These are phyloP conservation scores for Arthrobotrys megalospora DNA, from an alignment of 2,329 filamentous ascomycete species.

Conservation along the genomic window DNA sequence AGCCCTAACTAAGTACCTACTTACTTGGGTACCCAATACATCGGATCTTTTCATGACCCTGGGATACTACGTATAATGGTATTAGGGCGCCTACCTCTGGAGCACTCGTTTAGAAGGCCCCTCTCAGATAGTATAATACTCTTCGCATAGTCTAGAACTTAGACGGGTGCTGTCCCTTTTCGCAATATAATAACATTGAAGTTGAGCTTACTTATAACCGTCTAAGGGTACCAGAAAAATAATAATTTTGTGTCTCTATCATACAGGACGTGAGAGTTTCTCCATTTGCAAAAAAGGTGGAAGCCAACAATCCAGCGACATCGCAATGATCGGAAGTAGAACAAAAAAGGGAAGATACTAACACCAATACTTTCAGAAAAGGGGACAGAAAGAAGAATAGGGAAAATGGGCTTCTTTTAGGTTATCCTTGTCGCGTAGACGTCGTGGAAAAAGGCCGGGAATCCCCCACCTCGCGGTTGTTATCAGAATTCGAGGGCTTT, in stretches of 20 bases:
- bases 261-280: constrained; percentile 47
- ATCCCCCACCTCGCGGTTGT: not conserved
- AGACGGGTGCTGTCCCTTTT: too few relatives aligned
- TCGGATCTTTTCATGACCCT: too few relatives aligned
- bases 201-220: too few relatives aligned
- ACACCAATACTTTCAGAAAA: constrained; percentile 32
- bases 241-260: constrained; percentile 47
- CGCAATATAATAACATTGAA: too few relatives aligned
- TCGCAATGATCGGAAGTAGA: constrained; percentile 16
- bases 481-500: not conserved
- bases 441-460: not conserved
- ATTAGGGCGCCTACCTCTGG: too few relatives aligned
- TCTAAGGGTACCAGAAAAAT: not conserved
- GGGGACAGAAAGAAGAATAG: not conserved
- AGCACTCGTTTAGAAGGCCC: too few relatives aligned
- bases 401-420: constrained; percentile 1
- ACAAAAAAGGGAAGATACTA: constrained; percentile 21
- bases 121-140: too few relatives aligned
- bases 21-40: too few relatives aligned
- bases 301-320: constrained; percentile 22
- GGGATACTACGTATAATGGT: too few relatives aligned
- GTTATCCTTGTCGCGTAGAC: constrained; percentile 11
- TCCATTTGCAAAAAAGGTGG: constrained; percentile 18
- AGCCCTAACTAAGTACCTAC: too few relatives aligned
- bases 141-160: too few relatives aligned